Percentiles rank a stretch among this genome's conserved stretches.
Evolutionary conservation across 345 rosid genomes (phyloP).

Genomic region (Ailanthus altissimus): DNA sequence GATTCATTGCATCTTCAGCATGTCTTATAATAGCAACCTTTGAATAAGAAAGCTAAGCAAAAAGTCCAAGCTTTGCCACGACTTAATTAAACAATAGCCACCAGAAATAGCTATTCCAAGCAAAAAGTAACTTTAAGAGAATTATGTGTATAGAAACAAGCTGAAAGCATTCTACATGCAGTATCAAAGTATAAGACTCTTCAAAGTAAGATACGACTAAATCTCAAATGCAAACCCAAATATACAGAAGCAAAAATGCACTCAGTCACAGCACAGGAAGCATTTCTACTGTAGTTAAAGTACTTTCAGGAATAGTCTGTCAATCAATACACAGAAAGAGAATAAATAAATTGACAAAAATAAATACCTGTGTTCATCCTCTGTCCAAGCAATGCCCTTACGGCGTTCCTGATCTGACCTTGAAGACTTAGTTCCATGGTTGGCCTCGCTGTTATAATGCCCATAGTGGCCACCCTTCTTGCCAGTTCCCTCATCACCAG

Average conservation of each 20-base stretch:
- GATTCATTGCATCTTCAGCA: neutral
- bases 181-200: neutral
- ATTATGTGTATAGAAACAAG: neutral
- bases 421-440: slow-evolving; percentile 76
- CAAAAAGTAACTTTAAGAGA: slow-evolving; percentile 9
- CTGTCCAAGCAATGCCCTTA: slow-evolving; percentile 98
- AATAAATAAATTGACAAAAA: slow-evolving; percentile 22
- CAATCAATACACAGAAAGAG: slow-evolving; percentile 19
- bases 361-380: slow-evolving; percentile 85
- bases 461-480: slow-evolving; percentile 65
- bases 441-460: slow-evolving; percentile 54
- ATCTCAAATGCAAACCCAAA: neutral
- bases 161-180: slow-evolving; percentile 13
- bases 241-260: slow-evolving; percentile 8
- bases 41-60: neutral
- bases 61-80: slow-evolving; percentile 8
- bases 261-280: slow-evolving; percentile 5
- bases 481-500: slow-evolving; percentile 69
- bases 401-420: slow-evolving; percentile 94
- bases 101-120: neutral
- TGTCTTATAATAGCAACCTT: slow-evolving; percentile 9
- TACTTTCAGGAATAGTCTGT: neutral
- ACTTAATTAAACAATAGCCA: slow-evolving; percentile 17
- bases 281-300: neutral
- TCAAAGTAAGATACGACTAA: neutral